These are phyloP conservation scores for Pseudogymnoascus pannorum DNA, from an alignment of 2,329 filamentous ascomycete genomes.

Conservation along the genomic window DNA sequence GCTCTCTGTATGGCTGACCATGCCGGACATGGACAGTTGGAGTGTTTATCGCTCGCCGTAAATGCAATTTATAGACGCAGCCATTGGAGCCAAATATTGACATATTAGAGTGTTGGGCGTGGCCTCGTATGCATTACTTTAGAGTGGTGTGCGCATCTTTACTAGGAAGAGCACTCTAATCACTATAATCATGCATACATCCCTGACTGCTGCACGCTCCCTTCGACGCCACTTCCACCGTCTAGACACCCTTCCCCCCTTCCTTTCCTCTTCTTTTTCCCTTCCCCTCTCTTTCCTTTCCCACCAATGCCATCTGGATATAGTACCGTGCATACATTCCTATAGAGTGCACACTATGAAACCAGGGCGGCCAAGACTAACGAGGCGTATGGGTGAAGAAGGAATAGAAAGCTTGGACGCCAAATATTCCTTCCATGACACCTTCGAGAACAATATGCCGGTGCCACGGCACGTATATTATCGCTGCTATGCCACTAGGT, in stretches of 20 bases:
- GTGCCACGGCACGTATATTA: neutral
- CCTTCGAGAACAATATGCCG: slow-evolving; percentile 4
- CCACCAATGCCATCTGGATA: neutral
- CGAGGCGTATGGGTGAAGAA: neutral
- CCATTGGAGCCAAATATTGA: neutral
- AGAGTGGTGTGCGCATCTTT: neutral
- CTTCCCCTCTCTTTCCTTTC: neutral
- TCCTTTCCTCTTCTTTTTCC: neutral
- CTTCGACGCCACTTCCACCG: neutral
- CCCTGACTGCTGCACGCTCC: neutral
- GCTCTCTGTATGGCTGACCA: neutral
- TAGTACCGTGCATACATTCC: neutral
- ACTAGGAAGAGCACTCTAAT: neutral
- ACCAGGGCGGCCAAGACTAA: neutral
- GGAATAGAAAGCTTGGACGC: neutral
- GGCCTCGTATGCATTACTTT: neutral
- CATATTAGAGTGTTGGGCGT: neutral
- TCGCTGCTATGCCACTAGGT: neutral
- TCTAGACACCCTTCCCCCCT: neutral
- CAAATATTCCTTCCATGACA: neutral
- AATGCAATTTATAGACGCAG: neutral
- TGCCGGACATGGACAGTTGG: neutral
- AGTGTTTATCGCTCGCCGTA: neutral
- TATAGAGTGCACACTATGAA: neutral
- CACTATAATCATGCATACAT: neutral